Evolutionary conservation across 2,329 filamentous ascomycete genomes (phyloP), one percentile per base, ranked within the genome.

Genomic region (Arthrobotrys musiformis): DNA sequence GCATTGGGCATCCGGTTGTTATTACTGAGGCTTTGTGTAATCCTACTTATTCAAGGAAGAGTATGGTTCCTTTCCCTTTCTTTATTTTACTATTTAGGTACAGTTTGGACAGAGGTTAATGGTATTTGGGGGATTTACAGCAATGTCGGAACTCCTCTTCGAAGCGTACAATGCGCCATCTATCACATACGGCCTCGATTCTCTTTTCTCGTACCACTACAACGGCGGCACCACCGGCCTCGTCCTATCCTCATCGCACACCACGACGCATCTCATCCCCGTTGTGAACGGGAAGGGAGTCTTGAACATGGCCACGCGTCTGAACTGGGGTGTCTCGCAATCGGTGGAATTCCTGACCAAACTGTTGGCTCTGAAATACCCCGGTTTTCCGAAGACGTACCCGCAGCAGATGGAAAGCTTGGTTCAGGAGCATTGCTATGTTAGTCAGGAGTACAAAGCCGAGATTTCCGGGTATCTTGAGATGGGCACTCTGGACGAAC

Each of bases 11-110:
- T 81, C 94, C 94, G 0, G 89, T 99, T 76, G 91, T 99, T 80
- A 93, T 99, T 90, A 99, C 95, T 0, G 95, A 99, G 84, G 91
- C 95, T 0, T 90, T 98, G 72, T 95, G 94, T 28, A 98, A 98
- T 83, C 84, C 97, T 76, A 90, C 89, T 11, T 99, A 99, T 82
- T 91, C 93, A 54, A 87, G 94, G 80, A 94, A 92, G 85, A 94
- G 93, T 96, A 85, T 79, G 90, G 17, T 35, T 26, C 86, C 52
- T 5, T 33, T 22, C 33, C 19, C 26, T 17, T 13, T 11, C 33
- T 40, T 48, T 28, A 42, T 15, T 42, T 37, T 35, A 13, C n/a
- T 52, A 50, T 50, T 5, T n/a, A n/a, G n/a, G 5, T 48, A 22
- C 13, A 9, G 26, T 7, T 7, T 46, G 11, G 7, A 33, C 6